phyloP scores from a whole-genome alignment of 495 filamentous ascomycete genomes.

The Pyronema omphalodes region DNA sequence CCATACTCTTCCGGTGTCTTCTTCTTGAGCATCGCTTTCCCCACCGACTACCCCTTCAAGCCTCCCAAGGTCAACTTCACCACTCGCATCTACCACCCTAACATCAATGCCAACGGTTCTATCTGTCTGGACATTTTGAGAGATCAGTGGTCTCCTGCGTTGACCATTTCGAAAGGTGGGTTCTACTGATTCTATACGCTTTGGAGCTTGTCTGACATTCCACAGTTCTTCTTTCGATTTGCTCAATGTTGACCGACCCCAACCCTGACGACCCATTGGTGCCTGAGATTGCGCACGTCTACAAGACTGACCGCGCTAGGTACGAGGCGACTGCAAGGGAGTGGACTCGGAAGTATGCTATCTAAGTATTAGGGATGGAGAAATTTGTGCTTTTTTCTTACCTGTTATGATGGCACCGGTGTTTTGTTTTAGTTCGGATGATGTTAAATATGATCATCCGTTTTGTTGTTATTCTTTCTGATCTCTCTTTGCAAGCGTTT shows the following conservation, averaged over 20 bases:
- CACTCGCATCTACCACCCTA: conserved; percentile 97
- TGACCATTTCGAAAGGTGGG: conserved; percentile 96
- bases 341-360: conserved; percentile 98
- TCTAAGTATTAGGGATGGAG: conserved; percentile 30
- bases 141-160: conserved; percentile 96
- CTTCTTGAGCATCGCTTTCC: conserved; percentile 96
- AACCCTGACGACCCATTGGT: conserved; percentile 98
- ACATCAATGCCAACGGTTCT: conserved; percentile 99
- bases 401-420: too few relatives aligned
- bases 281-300: conserved; percentile 96
- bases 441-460: too few relatives aligned
- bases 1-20: conserved; percentile 96
- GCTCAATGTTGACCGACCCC: conserved; percentile 98
- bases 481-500: too few relatives aligned
- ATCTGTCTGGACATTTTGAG: conserved; percentile 96
- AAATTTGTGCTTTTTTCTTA: too few relatives aligned
- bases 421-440: too few relatives aligned
- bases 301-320: conserved; percentile 91
- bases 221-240: conserved; percentile 88
- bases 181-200: neutral
- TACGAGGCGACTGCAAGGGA: conserved; percentile 95
- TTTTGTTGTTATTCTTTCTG: too few relatives aligned
- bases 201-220: neutral
- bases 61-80: conserved; percentile 99
- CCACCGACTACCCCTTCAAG: conserved; percentile 99